Evolutionary conservation across 306 rosid species (phyloP), one percentile per base, ranked within the genome.

Genomic region (Chamaecrista fasciculata): DNA sequence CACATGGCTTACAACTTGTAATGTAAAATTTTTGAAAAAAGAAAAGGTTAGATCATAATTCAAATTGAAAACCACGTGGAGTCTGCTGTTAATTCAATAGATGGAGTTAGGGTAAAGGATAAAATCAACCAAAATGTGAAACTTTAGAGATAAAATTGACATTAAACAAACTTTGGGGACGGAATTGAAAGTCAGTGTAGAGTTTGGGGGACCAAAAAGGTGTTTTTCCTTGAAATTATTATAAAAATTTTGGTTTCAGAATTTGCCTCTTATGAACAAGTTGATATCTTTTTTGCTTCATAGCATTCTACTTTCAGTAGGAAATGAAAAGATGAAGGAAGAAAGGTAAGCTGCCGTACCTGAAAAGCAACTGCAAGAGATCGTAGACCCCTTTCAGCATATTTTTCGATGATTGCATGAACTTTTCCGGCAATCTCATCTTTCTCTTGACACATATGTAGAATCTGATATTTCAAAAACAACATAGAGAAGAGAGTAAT

Each of bases 311-410:
- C 42, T 18, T 75, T 70, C 47, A 55, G 24, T 47, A 31, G 61
- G 72, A 72, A 55, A 46, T n/a, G 26, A 46, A 69, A 40, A n/a
- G 23, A 65, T 12, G 14, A 48, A 40, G 49, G 44, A 67, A 72
- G 55, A 57, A 52, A 56, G 40, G 39, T 26, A 19, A 9, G 79
- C 26, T 42, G 71, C 58, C 48, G 33, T 67, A 88, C 97, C 97
- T 91, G 97, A 71, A 64, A 60, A 47, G 97, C 89, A 77, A 91
- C 92, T 61, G 83, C 97, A 48, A 91, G 95, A 73, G 97, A 86
- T 70, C 97, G 75, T 81, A 88, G 75, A 55, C 97, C 97, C 81
- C 97, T 88, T 74, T 88, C 97, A 25, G 97, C 97, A 78, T 86
- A 91, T 79, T 88, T 91, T 79, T 91, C 97, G 50, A 91, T 88